These are phyloP conservation scores for Fusarium verrucosum DNA, from an alignment of 2,329 filamentous ascomycete species.

Conservation along the genomic window DNA sequence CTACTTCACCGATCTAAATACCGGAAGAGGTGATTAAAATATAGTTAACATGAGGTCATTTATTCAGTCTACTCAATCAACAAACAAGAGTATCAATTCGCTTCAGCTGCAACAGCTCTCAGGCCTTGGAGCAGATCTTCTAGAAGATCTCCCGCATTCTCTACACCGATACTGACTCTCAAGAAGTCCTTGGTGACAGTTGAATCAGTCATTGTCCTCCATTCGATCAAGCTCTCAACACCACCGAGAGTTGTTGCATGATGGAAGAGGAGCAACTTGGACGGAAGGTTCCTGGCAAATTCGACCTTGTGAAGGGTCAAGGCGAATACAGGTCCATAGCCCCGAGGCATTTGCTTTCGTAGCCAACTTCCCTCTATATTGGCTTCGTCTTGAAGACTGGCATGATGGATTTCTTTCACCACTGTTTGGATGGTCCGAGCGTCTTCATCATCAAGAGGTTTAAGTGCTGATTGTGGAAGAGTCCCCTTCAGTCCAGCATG, in stretches of 20 bases:
- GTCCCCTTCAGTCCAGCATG: slow-evolving; percentile 67
- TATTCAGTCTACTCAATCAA: background rate
- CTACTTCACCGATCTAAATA: too few species aligned
- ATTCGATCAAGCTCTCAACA: slow-evolving; percentile 95
- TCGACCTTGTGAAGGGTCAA: slow-evolving; percentile 69
- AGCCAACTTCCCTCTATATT: slow-evolving; percentile 73
- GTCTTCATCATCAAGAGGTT: slow-evolving; percentile 50
- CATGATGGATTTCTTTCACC: slow-evolving; percentile 75
- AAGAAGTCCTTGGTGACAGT: slow-evolving; percentile 76
- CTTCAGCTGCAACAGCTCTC: slow-evolving; percentile 38
- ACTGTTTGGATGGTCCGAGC: slow-evolving; percentile 55
- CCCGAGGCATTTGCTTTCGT: slow-evolving; percentile 85
- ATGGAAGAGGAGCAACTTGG: slow-evolving; percentile 83
- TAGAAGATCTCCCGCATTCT: slow-evolving; percentile 84
- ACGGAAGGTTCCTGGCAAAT: slow-evolving; percentile 75
- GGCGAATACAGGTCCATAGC: slow-evolving; percentile 88
- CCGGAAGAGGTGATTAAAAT: background rate
- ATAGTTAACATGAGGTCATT: accelerated
- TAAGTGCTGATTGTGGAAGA: accelerated
- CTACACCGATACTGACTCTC: slow-evolving; percentile 85
- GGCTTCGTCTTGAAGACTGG: slow-evolving; percentile 76
- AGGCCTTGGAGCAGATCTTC: slow-evolving; percentile 77
- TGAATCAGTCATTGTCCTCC: slow-evolving; percentile 86
- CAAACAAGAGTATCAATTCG: background rate
- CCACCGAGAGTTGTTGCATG: slow-evolving; percentile 94